Evolutionary conservation across 2,329 filamentous ascomycete genomes (phyloP).

Genomic region (Colletotrichum theobromicola): DNA sequence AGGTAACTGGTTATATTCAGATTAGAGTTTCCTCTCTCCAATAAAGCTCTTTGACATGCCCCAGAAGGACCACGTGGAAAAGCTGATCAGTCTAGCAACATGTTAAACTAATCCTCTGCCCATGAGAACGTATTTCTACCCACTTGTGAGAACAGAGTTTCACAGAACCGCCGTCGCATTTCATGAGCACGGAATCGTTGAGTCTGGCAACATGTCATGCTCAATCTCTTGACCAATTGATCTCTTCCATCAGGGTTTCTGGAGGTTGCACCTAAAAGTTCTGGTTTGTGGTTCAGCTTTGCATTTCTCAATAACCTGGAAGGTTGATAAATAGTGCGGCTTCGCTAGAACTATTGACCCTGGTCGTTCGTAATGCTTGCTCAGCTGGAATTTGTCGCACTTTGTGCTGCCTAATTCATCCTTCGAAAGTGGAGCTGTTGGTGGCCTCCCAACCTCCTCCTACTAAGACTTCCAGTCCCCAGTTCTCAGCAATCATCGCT

Average conservation of each 20-base stretch:
- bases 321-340: not conserved
- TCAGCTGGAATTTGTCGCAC: not conserved
- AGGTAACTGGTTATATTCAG: not conserved
- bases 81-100: not conserved
- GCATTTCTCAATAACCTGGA: no score
- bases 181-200: not conserved
- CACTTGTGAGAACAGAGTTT: not conserved
- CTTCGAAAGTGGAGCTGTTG: not conserved
- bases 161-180: not conserved
- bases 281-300: no score
- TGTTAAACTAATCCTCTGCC: not conserved
- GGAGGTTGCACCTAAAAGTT: not conserved
- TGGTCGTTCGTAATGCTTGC: not conserved
- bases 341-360: not conserved
- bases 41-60: not conserved
- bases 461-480: not conserved
- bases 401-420: not conserved
- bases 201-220: not conserved
- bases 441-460: not conserved
- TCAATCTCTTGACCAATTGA: no score
- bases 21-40: not conserved
- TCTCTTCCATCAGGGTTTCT: not conserved
- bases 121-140: not conserved
- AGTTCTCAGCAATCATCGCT: no score
- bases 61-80: not conserved